Percentiles rank a stretch among this genome's conserved stretches.
Conservation (phyloP, 2,329 filamentous ascomycete species). For the Plenodomus lindquistii region DNA sequence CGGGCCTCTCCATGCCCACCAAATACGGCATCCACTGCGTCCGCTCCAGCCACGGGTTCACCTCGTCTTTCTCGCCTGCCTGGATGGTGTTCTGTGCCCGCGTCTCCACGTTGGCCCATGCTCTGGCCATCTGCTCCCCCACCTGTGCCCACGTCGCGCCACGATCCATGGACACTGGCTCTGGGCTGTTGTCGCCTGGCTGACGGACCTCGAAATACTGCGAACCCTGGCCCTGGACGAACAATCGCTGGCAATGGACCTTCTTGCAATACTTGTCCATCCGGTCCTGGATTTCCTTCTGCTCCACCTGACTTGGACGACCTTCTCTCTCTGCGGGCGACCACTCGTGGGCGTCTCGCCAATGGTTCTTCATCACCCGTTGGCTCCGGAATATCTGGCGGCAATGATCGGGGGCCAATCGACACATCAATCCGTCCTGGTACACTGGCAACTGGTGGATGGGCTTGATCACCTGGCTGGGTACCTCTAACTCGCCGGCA, state of each 20-base stretch:
- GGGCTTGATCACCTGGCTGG: too few species aligned
- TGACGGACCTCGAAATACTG: not conserved
- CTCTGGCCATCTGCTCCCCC: not conserved
- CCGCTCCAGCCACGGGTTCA: not conserved
- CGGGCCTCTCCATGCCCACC: constrained; percentile 11
- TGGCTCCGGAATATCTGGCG: too few species aligned
- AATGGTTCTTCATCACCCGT: not conserved
- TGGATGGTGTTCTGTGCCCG: not conserved
- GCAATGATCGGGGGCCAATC: too few species aligned
- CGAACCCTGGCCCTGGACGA: not conserved
- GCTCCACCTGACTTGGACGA: not conserved
- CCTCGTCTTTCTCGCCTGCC: not conserved
- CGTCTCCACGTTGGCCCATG: not conserved
- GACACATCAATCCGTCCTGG: too few species aligned
- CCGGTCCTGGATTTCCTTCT: not conserved
- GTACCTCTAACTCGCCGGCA: too few species aligned
- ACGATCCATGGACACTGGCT: not conserved
- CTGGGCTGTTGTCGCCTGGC: not conserved
- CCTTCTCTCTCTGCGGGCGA: not conserved
- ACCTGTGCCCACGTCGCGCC: not conserved
- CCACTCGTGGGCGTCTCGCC: not conserved
- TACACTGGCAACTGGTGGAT: too few species aligned
- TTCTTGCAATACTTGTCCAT: not conserved
- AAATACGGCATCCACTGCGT: constrained; percentile 20
- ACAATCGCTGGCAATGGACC: not conserved